Evolutionary conservation across 352 stramenopile species (phyloP).

Genomic region (Blastocystis hominis): DNA sequence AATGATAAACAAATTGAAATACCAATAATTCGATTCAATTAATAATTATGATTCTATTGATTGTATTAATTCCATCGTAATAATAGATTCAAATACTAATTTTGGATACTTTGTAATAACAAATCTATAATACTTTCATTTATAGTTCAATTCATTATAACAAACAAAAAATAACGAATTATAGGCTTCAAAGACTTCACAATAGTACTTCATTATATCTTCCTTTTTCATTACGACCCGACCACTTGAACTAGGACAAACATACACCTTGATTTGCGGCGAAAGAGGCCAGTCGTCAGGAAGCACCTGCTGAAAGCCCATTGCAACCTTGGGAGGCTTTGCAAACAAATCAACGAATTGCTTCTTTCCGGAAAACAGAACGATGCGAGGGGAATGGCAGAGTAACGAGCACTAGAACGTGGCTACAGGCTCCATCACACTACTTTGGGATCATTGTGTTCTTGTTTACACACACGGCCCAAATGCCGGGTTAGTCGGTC

Average conservation of each 20-base stretch:
- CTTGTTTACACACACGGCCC: background rate
- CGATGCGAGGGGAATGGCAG: constrained; percentile 6
- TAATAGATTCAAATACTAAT: background rate
- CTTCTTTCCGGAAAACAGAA: constrained; percentile 43
- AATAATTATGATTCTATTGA: background rate
- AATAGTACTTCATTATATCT: constrained; percentile 23
- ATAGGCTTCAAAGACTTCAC: background rate
- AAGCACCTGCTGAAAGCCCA: background rate
- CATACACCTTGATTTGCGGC: constrained; percentile 18
- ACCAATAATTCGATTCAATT: background rate
- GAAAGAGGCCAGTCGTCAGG: background rate
- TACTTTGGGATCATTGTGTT: constrained; percentile 29
- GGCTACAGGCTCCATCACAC: background rate
- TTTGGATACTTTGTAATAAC: background rate
- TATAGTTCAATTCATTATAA: background rate
- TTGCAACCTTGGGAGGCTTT: background rate
- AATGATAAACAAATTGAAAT: background rate
- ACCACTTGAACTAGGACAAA: constrained; percentile 55
- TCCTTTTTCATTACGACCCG: constrained; percentile 56
- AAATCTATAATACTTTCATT: too few relatives aligned
- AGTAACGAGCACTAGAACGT: constrained; percentile 18
- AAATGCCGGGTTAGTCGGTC: background rate
- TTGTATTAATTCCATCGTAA: background rate
- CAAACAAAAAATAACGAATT: background rate
- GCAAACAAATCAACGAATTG: background rate